Evolutionary conservation across 2,329 filamentous ascomycete genomes (phyloP).

Genomic region (Aspergillus novofumigatus): DNA sequence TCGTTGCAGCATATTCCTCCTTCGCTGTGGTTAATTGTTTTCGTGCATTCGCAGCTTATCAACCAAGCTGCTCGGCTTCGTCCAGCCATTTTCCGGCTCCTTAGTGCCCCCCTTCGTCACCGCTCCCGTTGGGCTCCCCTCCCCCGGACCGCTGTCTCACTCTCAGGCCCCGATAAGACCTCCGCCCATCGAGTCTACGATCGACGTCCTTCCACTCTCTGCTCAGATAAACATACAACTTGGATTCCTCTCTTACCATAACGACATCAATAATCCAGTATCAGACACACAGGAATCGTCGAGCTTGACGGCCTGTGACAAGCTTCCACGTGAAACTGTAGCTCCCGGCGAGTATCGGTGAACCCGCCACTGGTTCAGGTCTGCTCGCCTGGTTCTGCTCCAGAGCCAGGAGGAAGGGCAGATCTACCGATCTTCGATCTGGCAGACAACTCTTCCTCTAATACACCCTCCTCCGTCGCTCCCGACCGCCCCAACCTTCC

Average conservation of each 20-base stretch:
- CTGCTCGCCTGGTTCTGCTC: constrained; percentile 43
- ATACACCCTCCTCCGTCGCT: constrained; percentile 57
- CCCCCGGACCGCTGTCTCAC: constrained; percentile 2
- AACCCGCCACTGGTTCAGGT: constrained; percentile 30
- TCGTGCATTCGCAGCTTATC: not conserved
- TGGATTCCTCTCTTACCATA: not conserved
- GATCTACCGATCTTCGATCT: constrained; percentile 58
- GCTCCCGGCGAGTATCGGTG: constrained; percentile 24
- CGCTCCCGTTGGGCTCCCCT: constrained; percentile 9
- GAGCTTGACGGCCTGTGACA: constrained; percentile 2
- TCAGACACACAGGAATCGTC: not conserved
- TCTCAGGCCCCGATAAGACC: constrained; percentile 18
- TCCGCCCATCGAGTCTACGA: constrained; percentile 8
- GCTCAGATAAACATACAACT: not conserved
- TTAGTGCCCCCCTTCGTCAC: not conserved
- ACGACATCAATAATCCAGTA: not conserved
- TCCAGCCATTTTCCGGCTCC: not conserved
- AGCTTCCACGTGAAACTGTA: constrained; percentile 13
- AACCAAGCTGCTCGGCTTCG: not conserved
- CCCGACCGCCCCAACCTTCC: constrained; percentile 63
- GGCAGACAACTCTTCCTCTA: constrained; percentile 63
- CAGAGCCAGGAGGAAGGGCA: constrained; percentile 42
- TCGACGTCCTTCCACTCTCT: constrained; percentile 4
- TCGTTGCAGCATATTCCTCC: constrained; percentile 1
- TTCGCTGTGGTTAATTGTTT: not conserved